Evolutionary conservation across 345 rosid genomes (phyloP), one percentile per base, ranked within the genome.

Genomic region (Hirschfeldia incana): DNA sequence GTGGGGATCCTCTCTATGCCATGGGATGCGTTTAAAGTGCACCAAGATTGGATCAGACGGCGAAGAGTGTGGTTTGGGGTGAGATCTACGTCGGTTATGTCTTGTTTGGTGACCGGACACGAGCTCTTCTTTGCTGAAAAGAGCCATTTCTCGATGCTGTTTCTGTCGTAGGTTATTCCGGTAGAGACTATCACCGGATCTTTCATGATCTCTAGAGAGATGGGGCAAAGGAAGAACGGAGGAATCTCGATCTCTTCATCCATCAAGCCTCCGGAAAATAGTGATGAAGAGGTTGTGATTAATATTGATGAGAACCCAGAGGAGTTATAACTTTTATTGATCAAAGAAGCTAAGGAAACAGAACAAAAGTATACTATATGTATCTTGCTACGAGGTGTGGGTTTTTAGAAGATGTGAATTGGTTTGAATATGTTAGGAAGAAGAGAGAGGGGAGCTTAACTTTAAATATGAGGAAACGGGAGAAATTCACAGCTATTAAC

Each of bases 1-100:
- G 98, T 94, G 0, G 98, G 97, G 69, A 94, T 89, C 67, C 95
- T 85, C 79, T 94, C 92, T 12, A 94, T 55, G 13, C 98, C 98
- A 32, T 85, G 55, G 0, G 94, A 88, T 27, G 97, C 97, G 39
- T 94, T 91, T 62, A 94, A 72, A 6, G 87, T 90, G 76, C 98
- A 94, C 98, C 98, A 94, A 11, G 97, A 88, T 75, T 94, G 98
- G 69, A 94, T 87, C 55, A 94, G 78, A 10, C 98, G 89, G 11
- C 94, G 92, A 21, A 94, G 87, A 51, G 95, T 94, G 77, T 91
- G 91, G 83, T 94, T 94, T 1, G 98, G 98, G 0, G 97, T 94
- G 10, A 94, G 82, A 3, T 94, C 98, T 15, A 78, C 70, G 33
- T 83, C 86, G 4, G 81, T 15, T 51, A 94, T 72, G 66, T 73